Base-by-base conservation (phyloP, 1,139 yeast species). In the Hansenula lynferdii region DNA sequence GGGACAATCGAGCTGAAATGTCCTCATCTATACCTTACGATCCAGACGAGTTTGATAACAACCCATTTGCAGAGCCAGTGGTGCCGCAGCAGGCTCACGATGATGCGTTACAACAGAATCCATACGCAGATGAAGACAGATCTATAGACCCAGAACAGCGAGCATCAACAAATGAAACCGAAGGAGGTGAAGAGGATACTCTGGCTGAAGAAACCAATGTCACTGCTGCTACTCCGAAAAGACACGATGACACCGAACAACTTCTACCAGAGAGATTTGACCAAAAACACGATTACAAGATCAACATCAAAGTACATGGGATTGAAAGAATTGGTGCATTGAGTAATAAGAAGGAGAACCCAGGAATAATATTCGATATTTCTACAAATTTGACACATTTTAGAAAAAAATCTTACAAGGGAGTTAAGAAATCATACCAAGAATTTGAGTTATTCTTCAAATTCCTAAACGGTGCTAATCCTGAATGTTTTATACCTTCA, bases 401-500 rank as follows among this genome's bases (percentile, higher is more conserved):
- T 59, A 71, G 97, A 41, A 89, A 85, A 44, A 64, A 75, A 8
- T 60, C 64, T 6, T 90, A 85, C 58, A 77, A 80, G 42, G 92
- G 83, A 42, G 67, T 92, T 18, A 77, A 96, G 47, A 75, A 97
- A 42, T 83, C 96, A 0, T 85, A 77, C 54, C 73, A 73, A 43
- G 99, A 92, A 58, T 70, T 89, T 47, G 75, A 74, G 32, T 77
- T 79, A 49, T 77, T 94, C 54, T 86, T 85, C 63, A 80, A 79
- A 51, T 92, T 84, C 56, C 67, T 90, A 48, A 77, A 80, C 42
- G 77, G 82, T 18, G 85, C 95, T 29, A 84, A 87, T 51, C 80
- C 94, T 25, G 98, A 92, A 60, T 90, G 94, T 44, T 89, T 92
- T 62, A 92, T 94, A 5, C 97, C 98, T 0, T 80, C 94, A 2